phyloP scores from a whole-genome alignment of 108 stramenopile genomes.

The Chaetoceros muelleri region DNA sequence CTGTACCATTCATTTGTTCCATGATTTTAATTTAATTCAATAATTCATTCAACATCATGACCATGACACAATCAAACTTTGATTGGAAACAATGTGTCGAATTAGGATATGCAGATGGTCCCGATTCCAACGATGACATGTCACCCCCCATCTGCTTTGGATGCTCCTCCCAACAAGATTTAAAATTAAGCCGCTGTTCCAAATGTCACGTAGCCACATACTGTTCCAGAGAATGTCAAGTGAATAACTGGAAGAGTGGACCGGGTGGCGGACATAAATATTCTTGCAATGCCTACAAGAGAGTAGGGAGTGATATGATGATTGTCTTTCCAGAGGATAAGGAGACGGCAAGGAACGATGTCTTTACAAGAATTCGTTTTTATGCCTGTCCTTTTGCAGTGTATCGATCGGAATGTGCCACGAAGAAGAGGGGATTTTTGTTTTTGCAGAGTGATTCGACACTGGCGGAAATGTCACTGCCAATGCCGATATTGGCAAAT shows the following conservation, averaged over 20 bases:
- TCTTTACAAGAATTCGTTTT: conserved; percentile 57
- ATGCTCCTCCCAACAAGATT: conserved; percentile 26
- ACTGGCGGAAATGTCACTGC: conserved; percentile 52
- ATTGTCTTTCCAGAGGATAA: conserved; percentile 32
- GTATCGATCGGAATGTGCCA: conserved; percentile 10
- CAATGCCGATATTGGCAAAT: conserved; percentile 25
- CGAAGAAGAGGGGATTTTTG: conserved; percentile 43
- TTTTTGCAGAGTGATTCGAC: conserved; percentile 66
- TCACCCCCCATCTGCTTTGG: conserved; percentile 36
- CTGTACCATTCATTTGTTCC: too few species aligned
- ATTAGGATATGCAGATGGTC: conserved; percentile 43
- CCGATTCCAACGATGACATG: conserved; percentile 8
- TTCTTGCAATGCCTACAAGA: conserved; percentile 52
- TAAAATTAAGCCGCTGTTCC: conserved; percentile 24
- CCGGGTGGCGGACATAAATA: conserved; percentile 49
- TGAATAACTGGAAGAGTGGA: conserved; percentile 60
- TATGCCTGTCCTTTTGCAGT: conserved; percentile 80
- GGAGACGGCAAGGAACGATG: conserved; percentile 42
- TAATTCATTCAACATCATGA: too few species aligned
- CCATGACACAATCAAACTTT: conserved; percentile 10
- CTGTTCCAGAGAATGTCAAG: conserved; percentile 66
- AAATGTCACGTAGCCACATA: conserved; percentile 63
- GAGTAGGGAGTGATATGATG: conserved; percentile 36
- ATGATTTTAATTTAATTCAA: not conserved
- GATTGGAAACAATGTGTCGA: conserved; percentile 54